Evolutionary conservation across 2,329 filamentous ascomycete genomes (phyloP).

Genomic region (Aspergillus chevalieri): DNA sequence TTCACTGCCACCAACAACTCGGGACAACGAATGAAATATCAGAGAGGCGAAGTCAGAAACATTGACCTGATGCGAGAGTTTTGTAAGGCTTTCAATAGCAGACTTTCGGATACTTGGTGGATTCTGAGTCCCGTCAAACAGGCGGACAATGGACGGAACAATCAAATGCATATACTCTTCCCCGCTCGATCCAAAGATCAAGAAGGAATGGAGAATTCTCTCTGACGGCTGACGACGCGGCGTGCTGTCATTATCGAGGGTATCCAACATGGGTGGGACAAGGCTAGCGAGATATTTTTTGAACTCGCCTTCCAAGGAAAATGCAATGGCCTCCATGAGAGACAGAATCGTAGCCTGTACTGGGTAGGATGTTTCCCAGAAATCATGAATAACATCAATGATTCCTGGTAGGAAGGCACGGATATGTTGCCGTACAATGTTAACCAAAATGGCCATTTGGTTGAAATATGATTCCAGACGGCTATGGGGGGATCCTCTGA

Average conservation of each 20-base stretch:
- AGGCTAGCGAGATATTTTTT: constrained; percentile 88
- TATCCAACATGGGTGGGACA: constrained; percentile 87
- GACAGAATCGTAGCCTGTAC: constrained; percentile 88
- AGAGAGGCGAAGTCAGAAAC: constrained; percentile 94
- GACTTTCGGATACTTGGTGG: constrained; percentile 73
- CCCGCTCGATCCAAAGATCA: constrained; percentile 90
- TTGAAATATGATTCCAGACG: constrained; percentile 95
- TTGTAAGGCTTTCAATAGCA: constrained; percentile 90
- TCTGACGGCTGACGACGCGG: constrained; percentile 75
- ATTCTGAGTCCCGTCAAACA: constrained; percentile 85
- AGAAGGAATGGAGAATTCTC: constrained; percentile 85
- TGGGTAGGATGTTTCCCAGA: constrained; percentile 74
- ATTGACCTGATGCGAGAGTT: constrained; percentile 92
- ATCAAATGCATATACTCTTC: constrained; percentile 99
- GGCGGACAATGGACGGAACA: constrained; percentile 86
- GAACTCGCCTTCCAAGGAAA: constrained; percentile 93
- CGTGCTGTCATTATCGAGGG: constrained; percentile 78
- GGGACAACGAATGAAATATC: constrained; percentile 87
- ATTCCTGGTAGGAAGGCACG: constrained; percentile 83
- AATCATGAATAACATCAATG: constrained; percentile 77
- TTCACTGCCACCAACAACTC: constrained; percentile 71
- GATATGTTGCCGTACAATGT: constrained; percentile 94
- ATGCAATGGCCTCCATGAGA: constrained; percentile 87
- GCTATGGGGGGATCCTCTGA: constrained; percentile 69
- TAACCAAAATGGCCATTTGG: constrained; percentile 85